Evolutionary conservation across 2,329 filamentous ascomycete genomes (phyloP).

Genomic region (Diaporthe amygdali): DNA sequence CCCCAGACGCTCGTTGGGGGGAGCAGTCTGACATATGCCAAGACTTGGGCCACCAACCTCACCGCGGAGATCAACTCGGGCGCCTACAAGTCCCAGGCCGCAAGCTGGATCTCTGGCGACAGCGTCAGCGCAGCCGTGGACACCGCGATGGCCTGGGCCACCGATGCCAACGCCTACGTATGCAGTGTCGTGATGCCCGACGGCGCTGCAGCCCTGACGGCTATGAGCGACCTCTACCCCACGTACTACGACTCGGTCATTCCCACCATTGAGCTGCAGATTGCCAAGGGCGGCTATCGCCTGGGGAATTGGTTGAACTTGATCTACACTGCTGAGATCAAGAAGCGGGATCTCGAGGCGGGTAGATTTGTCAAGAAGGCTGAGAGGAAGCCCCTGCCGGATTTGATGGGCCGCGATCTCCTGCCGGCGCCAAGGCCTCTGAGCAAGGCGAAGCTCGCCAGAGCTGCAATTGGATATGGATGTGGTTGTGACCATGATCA

Average conservation of each 20-base stretch:
- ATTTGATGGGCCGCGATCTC: constrained; percentile 31
- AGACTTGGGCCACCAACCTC: constrained; percentile 42
- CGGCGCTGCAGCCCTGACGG: constrained; percentile 42
- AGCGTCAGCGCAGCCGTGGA: constrained; percentile 40
- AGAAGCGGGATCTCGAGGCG: constrained; percentile 27
- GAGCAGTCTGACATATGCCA: constrained; percentile 35
- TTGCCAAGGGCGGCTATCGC: constrained; percentile 48
- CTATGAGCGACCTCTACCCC: constrained; percentile 43
- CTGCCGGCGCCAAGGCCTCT: constrained; percentile 31
- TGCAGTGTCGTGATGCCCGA: constrained; percentile 45
- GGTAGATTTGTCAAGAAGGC: not conserved
- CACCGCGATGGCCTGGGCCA: constrained; percentile 48
- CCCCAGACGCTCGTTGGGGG: constrained; percentile 47
- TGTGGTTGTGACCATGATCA: constrained; percentile 10
- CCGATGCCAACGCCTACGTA: constrained; percentile 47
- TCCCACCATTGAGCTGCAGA: constrained; percentile 46
- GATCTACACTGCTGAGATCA: constrained; percentile 28
- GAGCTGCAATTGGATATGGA: constrained; percentile 29
- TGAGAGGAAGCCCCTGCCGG: constrained; percentile 20
- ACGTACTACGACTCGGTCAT: constrained; percentile 47
- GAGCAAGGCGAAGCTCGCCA: constrained; percentile 34
- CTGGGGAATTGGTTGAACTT: constrained; percentile 37
- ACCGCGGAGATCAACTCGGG: constrained; percentile 42
- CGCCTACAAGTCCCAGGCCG: constrained; percentile 36
- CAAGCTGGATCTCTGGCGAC: constrained; percentile 44